These are phyloP conservation scores for Termitomyces sp. DNA, from an alignment of 768 basidiomycete species.

Conservation along the genomic window DNA sequence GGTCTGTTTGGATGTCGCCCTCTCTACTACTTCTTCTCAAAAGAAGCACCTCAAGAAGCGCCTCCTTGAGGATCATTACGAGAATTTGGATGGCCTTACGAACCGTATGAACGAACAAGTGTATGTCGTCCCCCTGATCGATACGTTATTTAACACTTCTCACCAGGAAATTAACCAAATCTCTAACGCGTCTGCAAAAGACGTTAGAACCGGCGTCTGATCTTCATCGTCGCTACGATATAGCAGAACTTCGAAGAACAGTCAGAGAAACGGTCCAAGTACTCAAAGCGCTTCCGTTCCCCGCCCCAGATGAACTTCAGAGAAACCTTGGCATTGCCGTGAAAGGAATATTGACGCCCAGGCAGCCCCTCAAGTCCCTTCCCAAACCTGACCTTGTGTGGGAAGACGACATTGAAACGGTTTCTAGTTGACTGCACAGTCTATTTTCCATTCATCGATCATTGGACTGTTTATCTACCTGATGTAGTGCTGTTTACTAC, in stretches of 20 bases:
- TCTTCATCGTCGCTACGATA: constrained; percentile 21
- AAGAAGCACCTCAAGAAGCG: constrained; percentile 28
- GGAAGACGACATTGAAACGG: no score
- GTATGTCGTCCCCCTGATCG: constrained; percentile 20
- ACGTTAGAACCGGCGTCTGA: constrained; percentile 23
- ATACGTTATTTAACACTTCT: background rate
- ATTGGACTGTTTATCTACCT: no score
- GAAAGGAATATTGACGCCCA: constrained; percentile 24
- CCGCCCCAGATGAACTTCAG: constrained; percentile 13
- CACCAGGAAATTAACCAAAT: constrained; percentile 3
- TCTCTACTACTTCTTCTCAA: constrained; percentile 16
- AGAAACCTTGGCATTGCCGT: constrained; percentile 23
- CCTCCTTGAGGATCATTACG: constrained; percentile 21
- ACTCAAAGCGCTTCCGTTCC: constrained; percentile 19
- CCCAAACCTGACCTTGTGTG: constrained; percentile 15
- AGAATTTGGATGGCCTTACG: constrained; percentile 28
- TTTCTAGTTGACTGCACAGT: no score
- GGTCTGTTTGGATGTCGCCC: constrained; percentile 31
- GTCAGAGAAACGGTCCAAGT: constrained; percentile 23
- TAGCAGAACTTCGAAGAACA: constrained; percentile 18
- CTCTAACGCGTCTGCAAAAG: constrained; percentile 11
- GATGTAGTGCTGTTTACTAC: background rate
- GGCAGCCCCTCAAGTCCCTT: constrained; percentile 8
- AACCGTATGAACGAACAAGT: constrained; percentile 22
- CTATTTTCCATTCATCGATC: no score